Base-by-base conservation (phyloP, 495 filamentous ascomycete species). In the Aspergillus ellipticus region DNA sequence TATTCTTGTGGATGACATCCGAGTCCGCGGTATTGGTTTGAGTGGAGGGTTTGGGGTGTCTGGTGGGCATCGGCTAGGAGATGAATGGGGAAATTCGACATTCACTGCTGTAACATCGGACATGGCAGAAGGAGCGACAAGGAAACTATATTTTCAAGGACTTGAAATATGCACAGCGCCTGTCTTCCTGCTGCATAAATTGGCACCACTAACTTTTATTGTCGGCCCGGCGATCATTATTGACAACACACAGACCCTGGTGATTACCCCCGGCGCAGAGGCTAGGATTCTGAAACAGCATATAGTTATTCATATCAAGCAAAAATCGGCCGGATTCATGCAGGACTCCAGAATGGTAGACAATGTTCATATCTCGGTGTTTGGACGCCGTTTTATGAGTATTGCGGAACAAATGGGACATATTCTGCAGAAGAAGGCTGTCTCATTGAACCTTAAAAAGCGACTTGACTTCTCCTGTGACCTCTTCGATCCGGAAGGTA, bases 381-480 rank as follows among this genome's bases (percentile, higher is more conserved):
- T 96, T 62, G 89, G 88, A 5, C 90, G 96, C 69, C 78, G 91
- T 11, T 96, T 96, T 71, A 96, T 96, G 91, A 89, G 90, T 20
- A 95, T 96, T 61, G 91, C 91, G 9, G 91, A 96, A 73, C 90
- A 95, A 66, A 96, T 96, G 91, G 91, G 91, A 0, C 76, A 88
- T 56, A 89, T 90, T 6, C 75, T 96, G 21, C 91, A 96, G 62
- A 95, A 95, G 78, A 96, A 91, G 0, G 91, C 87, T 62, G 91
- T 96, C 51, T 91, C 87, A 63, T 94, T 91, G 11, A 96, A 95
- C 65, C 90, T 96, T 56, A 96, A 96, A 64, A 91, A 96, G 66
- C 83, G 91, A 2, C 81, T 96, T 0, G 91, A 96, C 64, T 96
- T 95, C 62, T 94, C 89, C 0, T 96, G 91, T 63, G 91, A 90